phyloP scores from a whole-genome alignment of 1,139 yeast species.

The Candida sp. region DNA sequence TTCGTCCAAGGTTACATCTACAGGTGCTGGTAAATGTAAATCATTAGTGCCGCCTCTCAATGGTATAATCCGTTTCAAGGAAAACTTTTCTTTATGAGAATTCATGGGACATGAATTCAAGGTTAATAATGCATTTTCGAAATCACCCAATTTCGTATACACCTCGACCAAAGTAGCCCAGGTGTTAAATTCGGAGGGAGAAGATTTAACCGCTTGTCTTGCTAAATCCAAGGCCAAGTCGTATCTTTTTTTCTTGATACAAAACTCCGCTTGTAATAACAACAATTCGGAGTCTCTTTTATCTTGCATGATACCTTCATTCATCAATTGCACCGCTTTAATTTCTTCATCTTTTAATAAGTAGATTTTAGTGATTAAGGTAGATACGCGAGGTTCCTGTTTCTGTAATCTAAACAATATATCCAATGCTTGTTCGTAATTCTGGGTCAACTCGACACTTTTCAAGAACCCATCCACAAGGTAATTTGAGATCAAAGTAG shows the following conservation, averaged over 20 bases:
- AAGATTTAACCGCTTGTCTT: conserved; percentile 68
- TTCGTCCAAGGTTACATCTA: conserved; percentile 70
- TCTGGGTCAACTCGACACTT: conserved; percentile 63
- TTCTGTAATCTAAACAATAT: conserved; percentile 42
- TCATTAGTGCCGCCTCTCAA: conserved; percentile 52
- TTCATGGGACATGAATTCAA: conserved; percentile 94
- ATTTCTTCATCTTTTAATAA: conserved; percentile 69
- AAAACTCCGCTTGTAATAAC: conserved; percentile 67
- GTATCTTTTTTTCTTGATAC: conserved; percentile 59
- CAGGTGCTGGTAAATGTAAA: conserved; percentile 73
- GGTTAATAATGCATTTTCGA: conserved; percentile 73
- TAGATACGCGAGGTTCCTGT: conserved; percentile 49
- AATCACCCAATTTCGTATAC: conserved; percentile 69
- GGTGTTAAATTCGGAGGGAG: conserved; percentile 81
- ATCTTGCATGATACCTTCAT: conserved; percentile 52
- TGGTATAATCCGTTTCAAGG: conserved; percentile 55
- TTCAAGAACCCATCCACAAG: conserved; percentile 73
- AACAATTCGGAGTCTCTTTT: conserved; percentile 63
- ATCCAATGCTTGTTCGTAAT: conserved; percentile 56
- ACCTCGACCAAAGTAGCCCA: conserved; percentile 79
- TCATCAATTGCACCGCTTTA: conserved; percentile 67
- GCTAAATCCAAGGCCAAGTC: conserved; percentile 78
- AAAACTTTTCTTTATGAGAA: conserved; percentile 59
- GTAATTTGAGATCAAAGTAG: conserved; percentile 68
- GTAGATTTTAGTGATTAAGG: conserved; percentile 54